A percentile compares a stretch with the other conserved stretches of the same genome.
These are phyloP conservation scores for Gossypium anomalum DNA, from an alignment of 345 rosid genomes.

Conservation along the genomic window DNA sequence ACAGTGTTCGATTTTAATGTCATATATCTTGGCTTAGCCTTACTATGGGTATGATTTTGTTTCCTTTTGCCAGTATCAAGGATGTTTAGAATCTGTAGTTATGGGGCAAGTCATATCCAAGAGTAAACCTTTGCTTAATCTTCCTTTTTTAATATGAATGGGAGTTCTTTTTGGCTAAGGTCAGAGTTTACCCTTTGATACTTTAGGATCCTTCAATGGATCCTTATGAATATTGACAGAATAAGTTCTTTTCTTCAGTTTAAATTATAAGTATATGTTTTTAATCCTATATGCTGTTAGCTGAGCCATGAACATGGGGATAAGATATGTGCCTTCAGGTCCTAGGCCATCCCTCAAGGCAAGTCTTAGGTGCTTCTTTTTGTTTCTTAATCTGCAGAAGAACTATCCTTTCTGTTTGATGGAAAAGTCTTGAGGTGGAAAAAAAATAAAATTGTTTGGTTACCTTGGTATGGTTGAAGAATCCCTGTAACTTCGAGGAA, in stretches of 20 bases:
- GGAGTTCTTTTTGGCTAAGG: not conserved
- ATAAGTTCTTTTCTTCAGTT: not conserved
- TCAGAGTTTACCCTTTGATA: not conserved
- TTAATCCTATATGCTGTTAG: not conserved
- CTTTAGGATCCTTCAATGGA: not conserved
- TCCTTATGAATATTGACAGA: not conserved
- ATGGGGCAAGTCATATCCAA: not conserved
- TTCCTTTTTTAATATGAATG: not conserved
- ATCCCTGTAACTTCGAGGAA: too few species aligned
- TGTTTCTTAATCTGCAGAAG: not conserved
- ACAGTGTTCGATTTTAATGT: not conserved
- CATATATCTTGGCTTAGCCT: not conserved
- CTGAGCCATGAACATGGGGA: not conserved
- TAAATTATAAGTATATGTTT: not conserved
- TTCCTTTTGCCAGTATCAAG: not conserved
- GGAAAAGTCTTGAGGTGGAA: not conserved
- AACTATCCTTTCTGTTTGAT: not conserved
- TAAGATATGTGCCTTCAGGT: not conserved
- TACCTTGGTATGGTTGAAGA: not conserved
- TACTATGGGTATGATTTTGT: not conserved
- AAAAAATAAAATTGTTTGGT: not conserved
- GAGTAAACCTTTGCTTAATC: not conserved
- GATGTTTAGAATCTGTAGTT: not conserved
- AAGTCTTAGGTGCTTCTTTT: not conserved
- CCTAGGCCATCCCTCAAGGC: not conserved